These are phyloP conservation scores for Phytophthora podocarpi DNA, from an alignment of 352 stramenopile species.

Conservation along the genomic window DNA sequence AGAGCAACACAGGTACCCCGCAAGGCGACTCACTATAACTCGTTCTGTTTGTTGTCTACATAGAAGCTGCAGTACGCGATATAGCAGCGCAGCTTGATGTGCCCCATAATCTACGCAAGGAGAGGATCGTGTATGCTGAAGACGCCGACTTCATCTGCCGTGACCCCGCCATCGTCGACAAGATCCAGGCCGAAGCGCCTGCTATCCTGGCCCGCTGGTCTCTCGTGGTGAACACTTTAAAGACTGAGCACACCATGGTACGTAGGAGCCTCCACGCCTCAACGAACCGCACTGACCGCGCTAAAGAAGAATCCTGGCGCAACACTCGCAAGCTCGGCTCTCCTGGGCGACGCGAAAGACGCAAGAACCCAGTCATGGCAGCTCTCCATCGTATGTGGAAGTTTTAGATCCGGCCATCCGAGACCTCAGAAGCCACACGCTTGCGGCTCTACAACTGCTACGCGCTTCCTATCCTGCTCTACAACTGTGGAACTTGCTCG, in stretches of 20 bases:
- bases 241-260: too few species aligned
- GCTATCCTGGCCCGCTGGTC: neutral
- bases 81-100: slow-evolving; percentile 1
- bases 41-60: slow-evolving; percentile 17
- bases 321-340: slow-evolving; percentile 11
- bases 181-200: neutral
- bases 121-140: slow-evolving; percentile 6
- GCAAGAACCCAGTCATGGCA: slow-evolving; percentile 7
- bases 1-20: too few species aligned
- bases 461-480: too few species aligned
- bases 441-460: too few species aligned
- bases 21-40: slow-evolving; percentile 6
- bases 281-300: neutral
- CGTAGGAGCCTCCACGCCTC: too few species aligned
- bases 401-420: slow-evolving; percentile 11
- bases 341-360: slow-evolving; percentile 5
- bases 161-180: neutral
- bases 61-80: slow-evolving; percentile 11
- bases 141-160: slow-evolving; percentile 4
- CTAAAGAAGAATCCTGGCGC: slow-evolving; percentile 1
- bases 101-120: slow-evolving; percentile 2
- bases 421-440: too few species aligned
- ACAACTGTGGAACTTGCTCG: too few species aligned
- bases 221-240: slow-evolving; percentile 5
- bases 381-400: slow-evolving; percentile 17